A percentile compares a stretch with the other conserved stretches of the same genome.
Evolutionary conservation across 352 stramenopile genomes (phyloP).

Genomic region (Pythium graminicola): DNA sequence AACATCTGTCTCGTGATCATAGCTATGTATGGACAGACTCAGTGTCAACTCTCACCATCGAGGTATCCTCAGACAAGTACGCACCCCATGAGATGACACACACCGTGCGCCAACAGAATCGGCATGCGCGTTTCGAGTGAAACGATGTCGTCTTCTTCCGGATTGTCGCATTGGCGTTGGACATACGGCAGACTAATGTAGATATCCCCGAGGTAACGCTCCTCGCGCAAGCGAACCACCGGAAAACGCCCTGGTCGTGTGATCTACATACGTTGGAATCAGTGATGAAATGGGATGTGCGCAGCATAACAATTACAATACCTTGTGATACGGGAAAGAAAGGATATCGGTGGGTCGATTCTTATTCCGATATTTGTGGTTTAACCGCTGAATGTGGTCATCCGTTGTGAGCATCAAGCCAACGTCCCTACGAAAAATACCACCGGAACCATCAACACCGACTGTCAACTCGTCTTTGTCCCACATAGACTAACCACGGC

Average conservation of each 20-base stretch:
- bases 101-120: constrained; percentile 65
- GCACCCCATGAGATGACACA: constrained; percentile 80
- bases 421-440: constrained; percentile 54
- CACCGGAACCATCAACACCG: not conserved
- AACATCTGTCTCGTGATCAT: constrained; percentile 69
- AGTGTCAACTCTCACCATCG: not conserved
- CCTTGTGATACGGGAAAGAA: constrained; percentile 78
- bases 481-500: constrained; percentile 53
- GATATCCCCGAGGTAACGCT: constrained; percentile 77
- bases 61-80: no score
- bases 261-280: constrained; percentile 31
- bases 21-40: constrained; percentile 30
- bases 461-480: no score
- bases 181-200: constrained; percentile 80
- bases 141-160: constrained; percentile 41
- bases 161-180: constrained; percentile 59
- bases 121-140: constrained; percentile 64
- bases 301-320: constrained; percentile 14
- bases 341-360: constrained; percentile 78
- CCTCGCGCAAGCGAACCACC: constrained; percentile 35
- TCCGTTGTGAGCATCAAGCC: constrained; percentile 78
- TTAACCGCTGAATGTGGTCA: constrained; percentile 67
- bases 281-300: no score
- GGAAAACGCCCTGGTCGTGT: constrained; percentile 53
- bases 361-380: constrained; percentile 64